Evolutionary conservation across 2,329 filamentous ascomycete genomes (phyloP), one percentile per base, ranked within the genome.

Genomic region (Aspergillus flavus): DNA sequence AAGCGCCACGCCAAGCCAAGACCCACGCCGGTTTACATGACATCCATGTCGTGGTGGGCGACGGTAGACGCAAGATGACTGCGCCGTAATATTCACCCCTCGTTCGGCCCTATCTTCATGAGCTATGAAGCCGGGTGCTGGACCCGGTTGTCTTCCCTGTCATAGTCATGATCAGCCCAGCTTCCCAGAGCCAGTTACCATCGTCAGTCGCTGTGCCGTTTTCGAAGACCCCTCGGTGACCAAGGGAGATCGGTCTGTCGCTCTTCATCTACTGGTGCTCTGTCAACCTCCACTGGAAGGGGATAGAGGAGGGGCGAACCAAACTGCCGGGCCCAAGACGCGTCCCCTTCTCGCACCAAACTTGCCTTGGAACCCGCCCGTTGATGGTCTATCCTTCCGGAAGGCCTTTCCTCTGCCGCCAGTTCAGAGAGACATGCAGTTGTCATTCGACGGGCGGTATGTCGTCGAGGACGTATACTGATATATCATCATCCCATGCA

Each of bases 1-100:
- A 76, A 73, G 72, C 73, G 72, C 73, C 69, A 67, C 64, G 74
- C 75, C 72, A 76, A 76, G 75, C 63, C 39, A 54, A 30, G 64
- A 66, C 69, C 61, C 66, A 66, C 69, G 64, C 66, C 66, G 63
- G 64, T 57, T 50, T 68, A 69, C 65, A 64, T 69, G 56, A 57
- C 54, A 58, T 58, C 65, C 62, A 59, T 48, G 50, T 43, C 46
- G 21, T 43, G 23, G 41, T 54, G 57, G 57, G 61, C n/a, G 54
- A 54, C 50, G 26, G 63, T 64, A 58, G 57, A 61, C 61, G 66
- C 67, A 69, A 54, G 43, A 59, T 68, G 66, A 69, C 68, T 70
- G 67, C 65, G 70, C 66, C 70, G 70, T 64, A 66, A 63, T 59
- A 39, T 43, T 48, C 60, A 55, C 53, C 55, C 57, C 56, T 61